Evolutionary conservation across 768 basidiomycete species (phyloP), one percentile per base, ranked within the genome.

Genomic region (Leccinellum albellum): DNA sequence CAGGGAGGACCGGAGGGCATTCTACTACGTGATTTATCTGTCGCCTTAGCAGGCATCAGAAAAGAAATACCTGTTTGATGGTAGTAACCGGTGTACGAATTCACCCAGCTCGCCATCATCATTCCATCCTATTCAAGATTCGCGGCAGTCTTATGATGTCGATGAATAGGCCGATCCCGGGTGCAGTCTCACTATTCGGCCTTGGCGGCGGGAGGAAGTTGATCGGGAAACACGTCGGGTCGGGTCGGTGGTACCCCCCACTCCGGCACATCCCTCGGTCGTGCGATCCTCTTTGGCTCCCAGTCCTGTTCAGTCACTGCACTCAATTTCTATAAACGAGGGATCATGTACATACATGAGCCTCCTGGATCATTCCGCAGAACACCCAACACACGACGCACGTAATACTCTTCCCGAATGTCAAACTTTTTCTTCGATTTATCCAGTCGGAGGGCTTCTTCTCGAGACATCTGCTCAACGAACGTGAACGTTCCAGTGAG

Each of bases 401-500:
- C 95, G 68, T 88, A 98, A 72, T 98, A 99, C 68, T 97, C 95
- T 70, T 98, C 96, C 53, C 92, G 78, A 17, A 97, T 89, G 72
- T 98, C 95, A 57, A 97, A 86, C 76, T 85, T 89, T 75, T 87
- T 88, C 73, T 87, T 79, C 54, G 76, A 75, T 67, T 79, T 82
- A 60, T 86, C 79, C 64, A 94, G 75, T 10, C 84, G 81, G 21
- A 95, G 77, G 60, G 91, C 88, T 62, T 94, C 84, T 68, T 94
- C 87, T 60, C 85, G 86, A 37, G 84, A 81, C 33, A 97, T 72
- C 92, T 85, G 50, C 10, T 6, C 49, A 29, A 50, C 32, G 21
- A 28, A 15, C 10, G 1, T 44, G 17, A 35, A 21, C 20, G 14
- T 42, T 42, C 40, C 17, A 17, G 17, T 1, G 15, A 1, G 28